Conservation (phyloP, 495 filamentous ascomycete species). For the Podospora bellae-mahoneyi region DNA sequence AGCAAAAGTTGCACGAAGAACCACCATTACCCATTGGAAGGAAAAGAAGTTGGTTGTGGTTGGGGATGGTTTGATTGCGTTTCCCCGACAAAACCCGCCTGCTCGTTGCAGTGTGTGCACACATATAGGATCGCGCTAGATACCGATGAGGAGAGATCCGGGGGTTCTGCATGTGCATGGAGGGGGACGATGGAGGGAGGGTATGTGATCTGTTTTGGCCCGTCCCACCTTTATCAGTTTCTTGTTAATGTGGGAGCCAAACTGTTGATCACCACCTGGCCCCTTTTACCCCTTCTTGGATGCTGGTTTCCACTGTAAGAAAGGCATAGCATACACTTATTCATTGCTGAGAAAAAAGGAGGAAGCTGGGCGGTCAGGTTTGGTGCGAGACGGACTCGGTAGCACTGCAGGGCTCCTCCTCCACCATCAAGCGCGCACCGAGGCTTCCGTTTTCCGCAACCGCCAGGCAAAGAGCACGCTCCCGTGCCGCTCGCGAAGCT, state of each 20-base stretch:
- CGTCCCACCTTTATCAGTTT: not conserved
- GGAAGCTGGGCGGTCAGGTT: not conserved
- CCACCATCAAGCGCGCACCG: constrained; percentile 3
- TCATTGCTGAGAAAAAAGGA: not conserved
- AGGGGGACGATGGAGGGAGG: not conserved
- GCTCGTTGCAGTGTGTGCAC: constrained; percentile 1
- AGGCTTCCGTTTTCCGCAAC: constrained; percentile 2
- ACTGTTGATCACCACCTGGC: not conserved
- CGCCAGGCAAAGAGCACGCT: not conserved
- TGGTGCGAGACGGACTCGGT: not conserved
- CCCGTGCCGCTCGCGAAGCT: constrained; percentile 1
- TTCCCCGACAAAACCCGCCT: constrained; percentile 3
- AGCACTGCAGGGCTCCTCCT: not conserved
- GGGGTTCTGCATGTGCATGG: constrained; percentile 11
- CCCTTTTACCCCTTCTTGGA: not conserved
- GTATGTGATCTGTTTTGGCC: not conserved
- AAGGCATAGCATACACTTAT: not conserved
- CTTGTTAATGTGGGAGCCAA: not conserved
- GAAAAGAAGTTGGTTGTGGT: not conserved
- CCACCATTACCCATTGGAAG: not conserved
- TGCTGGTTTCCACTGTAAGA: not conserved
- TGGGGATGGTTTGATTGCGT: not conserved
- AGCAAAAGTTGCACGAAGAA: constrained; percentile 1
- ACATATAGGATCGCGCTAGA: constrained; percentile 7
- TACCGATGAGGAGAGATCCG: constrained; percentile 10